phyloP scores from a whole-genome alignment of 2,329 filamentous ascomycete species.

The Chaetomium strumarium region DNA sequence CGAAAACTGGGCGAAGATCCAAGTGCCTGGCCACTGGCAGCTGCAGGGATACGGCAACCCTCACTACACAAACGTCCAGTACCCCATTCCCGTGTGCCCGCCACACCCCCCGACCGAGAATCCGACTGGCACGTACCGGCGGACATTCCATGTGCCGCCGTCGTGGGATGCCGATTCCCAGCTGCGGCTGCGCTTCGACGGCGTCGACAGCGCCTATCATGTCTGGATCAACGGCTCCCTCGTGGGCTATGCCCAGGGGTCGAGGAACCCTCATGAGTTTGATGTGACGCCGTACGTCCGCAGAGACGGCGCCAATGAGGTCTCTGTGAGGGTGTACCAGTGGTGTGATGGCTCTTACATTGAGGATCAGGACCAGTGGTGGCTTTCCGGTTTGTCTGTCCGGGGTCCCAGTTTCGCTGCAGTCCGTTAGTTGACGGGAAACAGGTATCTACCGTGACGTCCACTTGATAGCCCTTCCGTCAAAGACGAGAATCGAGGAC shows the following conservation, averaged over 20 bases:
- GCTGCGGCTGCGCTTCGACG: conserved; percentile 61
- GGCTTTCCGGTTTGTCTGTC: conserved; percentile 45
- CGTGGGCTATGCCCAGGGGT: conserved; percentile 64
- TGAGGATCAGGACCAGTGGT: conserved; percentile 67
- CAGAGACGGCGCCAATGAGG: conserved; percentile 41
- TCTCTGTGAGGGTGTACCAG: conserved; percentile 64
- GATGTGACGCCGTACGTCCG: conserved; percentile 51
- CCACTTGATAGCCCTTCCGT: conserved; percentile 52
- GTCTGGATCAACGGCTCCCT: conserved; percentile 60
- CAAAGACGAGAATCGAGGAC: conserved; percentile 47
- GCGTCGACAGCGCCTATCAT: conserved; percentile 66
- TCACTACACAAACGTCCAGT: conserved; percentile 64
- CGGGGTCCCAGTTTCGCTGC: background rate
- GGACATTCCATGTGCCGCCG: conserved; percentile 47
- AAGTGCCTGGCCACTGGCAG: conserved; percentile 65
- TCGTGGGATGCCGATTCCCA: conserved; percentile 41
- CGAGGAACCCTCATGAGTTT: conserved; percentile 63
- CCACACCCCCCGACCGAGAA: conserved; percentile 58
- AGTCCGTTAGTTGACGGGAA: background rate
- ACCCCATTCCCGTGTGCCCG: conserved; percentile 59
- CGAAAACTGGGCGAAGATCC: conserved; percentile 42
- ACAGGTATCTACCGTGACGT: conserved; percentile 62
- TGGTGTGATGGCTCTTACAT: conserved; percentile 65
- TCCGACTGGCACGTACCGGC: conserved; percentile 57
- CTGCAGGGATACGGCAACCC: conserved; percentile 61